Percentiles rank a stretch among this genome's conserved stretches.
Evolutionary conservation across 768 basidiomycete species (phyloP).

Genomic region (Suillus subalutaceus): DNA sequence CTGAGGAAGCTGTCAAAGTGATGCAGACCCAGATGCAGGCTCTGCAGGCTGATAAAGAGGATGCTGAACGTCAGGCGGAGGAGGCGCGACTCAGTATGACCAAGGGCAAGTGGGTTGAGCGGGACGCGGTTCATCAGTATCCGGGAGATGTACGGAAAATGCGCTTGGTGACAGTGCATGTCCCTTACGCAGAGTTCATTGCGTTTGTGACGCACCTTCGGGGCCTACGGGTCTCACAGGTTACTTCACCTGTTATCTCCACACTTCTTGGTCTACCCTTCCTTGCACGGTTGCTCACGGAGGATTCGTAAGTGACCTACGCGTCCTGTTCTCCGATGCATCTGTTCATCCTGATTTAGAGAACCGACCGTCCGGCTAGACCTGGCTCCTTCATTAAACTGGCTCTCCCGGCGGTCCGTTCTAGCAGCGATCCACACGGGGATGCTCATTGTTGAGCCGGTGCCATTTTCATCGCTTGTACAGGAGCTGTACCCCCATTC

Average conservation of each 20-base stretch:
- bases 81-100: conserved; percentile 57
- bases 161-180: conserved; percentile 65
- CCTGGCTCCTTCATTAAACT: conserved; percentile 90
- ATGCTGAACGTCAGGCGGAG: conserved; percentile 52
- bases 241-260: conserved; percentile 66
- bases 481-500: conserved; percentile 50
- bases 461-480: conserved; percentile 62
- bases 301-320: conserved; percentile 78
- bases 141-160: conserved; percentile 32
- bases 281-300: conserved; percentile 68
- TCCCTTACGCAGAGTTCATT: conserved; percentile 81
- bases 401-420: conserved; percentile 88
- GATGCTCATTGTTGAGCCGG: conserved; percentile 87
- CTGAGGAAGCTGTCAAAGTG: conserved; percentile 81
- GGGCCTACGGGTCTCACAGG: conserved; percentile 59
- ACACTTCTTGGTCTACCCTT: conserved; percentile 81
- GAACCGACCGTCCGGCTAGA: conserved; percentile 94
- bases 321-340: conserved; percentile 5
- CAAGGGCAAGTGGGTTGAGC: conserved; percentile 71
- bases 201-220: conserved; percentile 80
- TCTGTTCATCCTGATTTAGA: conserved; percentile 42
- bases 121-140: conserved; percentile 25
- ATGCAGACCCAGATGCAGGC: conserved; percentile 88
- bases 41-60: conserved; percentile 68
- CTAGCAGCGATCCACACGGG: conserved; percentile 84